Evolutionary conservation across 805 yeast genomes (phyloP).

Genomic region (Barnettozyma populi): DNA sequence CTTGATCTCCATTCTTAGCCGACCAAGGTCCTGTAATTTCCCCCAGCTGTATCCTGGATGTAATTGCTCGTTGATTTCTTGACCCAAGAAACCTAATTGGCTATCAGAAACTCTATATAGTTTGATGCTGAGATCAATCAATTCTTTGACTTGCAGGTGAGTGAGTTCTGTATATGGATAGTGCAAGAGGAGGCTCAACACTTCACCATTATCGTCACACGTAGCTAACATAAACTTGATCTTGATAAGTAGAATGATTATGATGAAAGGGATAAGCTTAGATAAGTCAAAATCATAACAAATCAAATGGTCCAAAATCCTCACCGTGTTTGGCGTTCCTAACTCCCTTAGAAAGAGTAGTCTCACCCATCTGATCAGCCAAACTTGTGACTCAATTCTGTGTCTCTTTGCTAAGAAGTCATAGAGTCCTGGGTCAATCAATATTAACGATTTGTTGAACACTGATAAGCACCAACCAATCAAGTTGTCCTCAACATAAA

Average conservation of each 20-base stretch:
- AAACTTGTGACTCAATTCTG: slow-evolving; percentile 42
- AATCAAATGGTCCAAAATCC: slow-evolving; percentile 40
- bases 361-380: slow-evolving; percentile 47
- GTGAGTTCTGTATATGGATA: slow-evolving; percentile 33
- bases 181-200: slow-evolving; percentile 39
- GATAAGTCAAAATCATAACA: slow-evolving; percentile 26
- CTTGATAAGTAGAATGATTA: slow-evolving; percentile 37
- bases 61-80: slow-evolving; percentile 34
- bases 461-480: slow-evolving; percentile 37
- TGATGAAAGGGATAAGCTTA: slow-evolving; percentile 34
- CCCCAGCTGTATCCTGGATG: slow-evolving; percentile 35
- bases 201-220: slow-evolving; percentile 42
- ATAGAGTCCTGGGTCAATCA: slow-evolving; percentile 43
- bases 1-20: slow-evolving; percentile 40
- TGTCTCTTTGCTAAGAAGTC: slow-evolving; percentile 39
- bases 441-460: slow-evolving; percentile 38
- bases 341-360: slow-evolving; percentile 41
- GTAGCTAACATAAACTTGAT: slow-evolving; percentile 40
- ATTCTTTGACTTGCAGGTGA: slow-evolving; percentile 22
- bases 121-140: slow-evolving; percentile 31
- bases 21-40: slow-evolving; percentile 39
- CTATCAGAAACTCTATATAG: slow-evolving; percentile 30
- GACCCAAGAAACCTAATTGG: slow-evolving; percentile 33
- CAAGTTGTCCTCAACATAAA: slow-evolving; percentile 36
- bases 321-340: slow-evolving; percentile 32